These are phyloP conservation scores for Fusarium praegraminearum DNA, from an alignment of 2,329 filamentous ascomycete species.

Conservation along the genomic window DNA sequence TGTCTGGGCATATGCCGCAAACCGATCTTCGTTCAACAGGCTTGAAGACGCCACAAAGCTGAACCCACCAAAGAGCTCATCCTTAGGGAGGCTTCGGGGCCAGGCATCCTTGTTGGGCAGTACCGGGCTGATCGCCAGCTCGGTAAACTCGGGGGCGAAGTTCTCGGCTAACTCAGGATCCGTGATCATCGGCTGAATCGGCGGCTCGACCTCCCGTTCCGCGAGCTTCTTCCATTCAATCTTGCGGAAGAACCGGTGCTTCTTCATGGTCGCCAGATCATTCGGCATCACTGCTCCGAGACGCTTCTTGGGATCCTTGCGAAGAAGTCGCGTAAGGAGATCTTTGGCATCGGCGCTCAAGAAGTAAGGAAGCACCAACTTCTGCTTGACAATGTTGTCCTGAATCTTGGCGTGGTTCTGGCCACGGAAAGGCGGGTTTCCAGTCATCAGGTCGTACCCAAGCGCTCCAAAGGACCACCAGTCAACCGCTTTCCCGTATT, in stretches of 20 bases:
- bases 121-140: constrained; percentile 82
- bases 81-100: constrained; percentile 57
- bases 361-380: constrained; percentile 89
- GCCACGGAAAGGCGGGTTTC: constrained; percentile 89
- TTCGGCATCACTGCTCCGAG: constrained; percentile 90
- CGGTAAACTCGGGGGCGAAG: constrained; percentile 92
- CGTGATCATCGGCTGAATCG: constrained; percentile 93
- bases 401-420: constrained; percentile 95
- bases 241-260: constrained; percentile 95
- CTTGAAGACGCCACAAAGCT: constrained; percentile 72
- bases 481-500: constrained; percentile 94
- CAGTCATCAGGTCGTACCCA: constrained; percentile 92
- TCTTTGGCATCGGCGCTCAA: constrained; percentile 93
- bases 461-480: constrained; percentile 99
- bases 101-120: constrained; percentile 60
- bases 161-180: constrained; percentile 97
- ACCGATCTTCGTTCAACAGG: constrained; percentile 63
- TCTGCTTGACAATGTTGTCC: constrained; percentile 95
- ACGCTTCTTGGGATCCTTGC: constrained; percentile 92
- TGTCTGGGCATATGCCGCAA: constrained; percentile 48
- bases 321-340: constrained; percentile 86
- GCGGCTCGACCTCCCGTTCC: constrained; percentile 83
- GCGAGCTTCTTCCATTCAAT: constrained; percentile 94
- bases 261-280: constrained; percentile 86
- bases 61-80: constrained; percentile 73